phyloP scores from a whole-genome alignment of 768 basidiomycete genomes.

The Gloeophyllum trabeum region DNA sequence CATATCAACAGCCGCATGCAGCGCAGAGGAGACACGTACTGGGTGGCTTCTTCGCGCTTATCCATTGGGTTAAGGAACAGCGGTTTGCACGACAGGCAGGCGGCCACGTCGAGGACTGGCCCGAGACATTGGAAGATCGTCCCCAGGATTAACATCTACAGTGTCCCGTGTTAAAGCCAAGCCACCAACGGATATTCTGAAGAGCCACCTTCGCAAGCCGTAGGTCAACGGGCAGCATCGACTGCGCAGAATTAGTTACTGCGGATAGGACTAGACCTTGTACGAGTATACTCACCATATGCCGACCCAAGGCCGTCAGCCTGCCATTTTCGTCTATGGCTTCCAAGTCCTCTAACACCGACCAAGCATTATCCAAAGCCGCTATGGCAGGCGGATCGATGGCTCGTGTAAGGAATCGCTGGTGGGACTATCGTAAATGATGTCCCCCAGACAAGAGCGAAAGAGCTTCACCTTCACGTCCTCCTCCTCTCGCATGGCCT shows the following conservation, averaged over 20 bases:
- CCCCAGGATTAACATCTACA: conserved; percentile 81
- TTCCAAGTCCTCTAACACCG: conserved; percentile 62
- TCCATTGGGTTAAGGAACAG: conserved; percentile 77
- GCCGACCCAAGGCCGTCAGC: conserved; percentile 73
- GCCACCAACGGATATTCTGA: background rate
- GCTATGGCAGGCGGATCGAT: conserved; percentile 74
- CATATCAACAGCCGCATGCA: background rate
- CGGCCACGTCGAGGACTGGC: conserved; percentile 73
- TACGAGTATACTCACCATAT: conserved; percentile 40
- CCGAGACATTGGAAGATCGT: conserved; percentile 76
- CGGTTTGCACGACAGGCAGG: conserved; percentile 79
- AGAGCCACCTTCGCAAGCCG: conserved; percentile 65
- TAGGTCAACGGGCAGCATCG: conserved; percentile 80
- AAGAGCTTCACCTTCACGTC: conserved; percentile 52
- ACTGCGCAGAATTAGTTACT: conserved; percentile 28
- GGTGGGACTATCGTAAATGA: background rate
- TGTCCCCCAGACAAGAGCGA: no score
- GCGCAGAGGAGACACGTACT: conserved; percentile 27
- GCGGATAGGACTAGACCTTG: background rate
- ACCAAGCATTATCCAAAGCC: conserved; percentile 71
- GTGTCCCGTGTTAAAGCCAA: background rate
- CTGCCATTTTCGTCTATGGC: conserved; percentile 54
- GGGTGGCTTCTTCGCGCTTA: conserved; percentile 67
- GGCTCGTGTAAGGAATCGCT: conserved; percentile 61
- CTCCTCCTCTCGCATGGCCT: conserved; percentile 63